Percentiles rank a stretch among this genome's conserved stretches.
Evolutionary conservation across 371 early-diverging fungal genomes (phyloP).

Genomic region (Rhizoclosmatium hyalinum): DNA sequence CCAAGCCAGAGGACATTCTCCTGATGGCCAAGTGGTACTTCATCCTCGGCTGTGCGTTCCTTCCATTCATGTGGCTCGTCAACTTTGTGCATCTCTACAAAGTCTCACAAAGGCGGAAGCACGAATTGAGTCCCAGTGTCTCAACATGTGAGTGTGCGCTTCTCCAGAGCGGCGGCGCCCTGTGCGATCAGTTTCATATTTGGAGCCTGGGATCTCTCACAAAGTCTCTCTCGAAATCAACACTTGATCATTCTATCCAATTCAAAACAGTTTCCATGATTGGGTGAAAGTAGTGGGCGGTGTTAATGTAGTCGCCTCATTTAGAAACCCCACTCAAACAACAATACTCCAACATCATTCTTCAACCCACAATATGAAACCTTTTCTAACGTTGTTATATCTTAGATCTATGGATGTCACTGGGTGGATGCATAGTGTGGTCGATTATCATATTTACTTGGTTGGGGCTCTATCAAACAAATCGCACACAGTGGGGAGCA

Average conservation of each 20-base stretch:
- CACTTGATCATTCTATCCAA: not conserved
- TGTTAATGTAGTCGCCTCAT: too few relatives aligned
- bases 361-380: too few relatives aligned
- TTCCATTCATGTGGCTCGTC: constrained; percentile 45
- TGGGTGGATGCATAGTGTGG: constrained; percentile 42
- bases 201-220: too few relatives aligned
- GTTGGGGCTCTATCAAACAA: constrained; percentile 41
- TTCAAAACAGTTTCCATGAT: not conserved
- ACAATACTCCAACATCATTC: too few relatives aligned
- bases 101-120: constrained; percentile 32
- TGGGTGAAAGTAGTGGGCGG: not conserved
- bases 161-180: not conserved
- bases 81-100: constrained; percentile 49
- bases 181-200: not conserved
- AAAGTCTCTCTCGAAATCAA: not conserved
- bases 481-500: constrained; percentile 45
- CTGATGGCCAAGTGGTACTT: constrained; percentile 42
- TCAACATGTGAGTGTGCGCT: constrained; percentile 36
- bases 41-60: constrained; percentile 35
- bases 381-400: not conserved
- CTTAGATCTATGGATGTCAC: constrained; percentile 39
- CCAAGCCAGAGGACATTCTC: constrained; percentile 40
- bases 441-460: constrained; percentile 35
- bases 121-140: constrained; percentile 32
- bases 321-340: too few relatives aligned